Conservation (phyloP, 306 rosid species). For the Herpetospermum pedunculosum region DNA sequence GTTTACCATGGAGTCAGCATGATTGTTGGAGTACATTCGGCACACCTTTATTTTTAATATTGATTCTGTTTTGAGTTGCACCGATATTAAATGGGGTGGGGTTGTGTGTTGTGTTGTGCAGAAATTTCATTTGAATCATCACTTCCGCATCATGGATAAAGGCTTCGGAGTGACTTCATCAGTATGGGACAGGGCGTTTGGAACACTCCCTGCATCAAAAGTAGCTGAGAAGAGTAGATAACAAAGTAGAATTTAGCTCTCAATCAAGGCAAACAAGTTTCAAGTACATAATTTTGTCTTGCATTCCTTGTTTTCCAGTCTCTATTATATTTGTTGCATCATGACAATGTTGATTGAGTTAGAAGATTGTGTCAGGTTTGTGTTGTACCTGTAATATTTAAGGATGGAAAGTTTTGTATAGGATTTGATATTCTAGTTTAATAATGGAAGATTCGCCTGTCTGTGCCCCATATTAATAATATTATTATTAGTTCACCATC, state of each 20-base stretch:
- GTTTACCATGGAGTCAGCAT: neutral
- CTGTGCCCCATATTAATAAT: neutral
- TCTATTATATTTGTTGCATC: neutral
- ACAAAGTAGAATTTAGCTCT: constrained; percentile 17
- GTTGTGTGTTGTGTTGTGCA: constrained; percentile 28
- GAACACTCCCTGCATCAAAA: constrained; percentile 70
- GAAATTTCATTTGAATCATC: constrained; percentile 93
- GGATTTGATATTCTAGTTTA: neutral
- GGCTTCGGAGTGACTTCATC: constrained; percentile 92
- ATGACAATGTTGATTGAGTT: neutral
- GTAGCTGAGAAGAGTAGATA: constrained; percentile 35
- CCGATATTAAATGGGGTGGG: neutral
- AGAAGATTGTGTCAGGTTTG: neutral
- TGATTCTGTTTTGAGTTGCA: neutral
- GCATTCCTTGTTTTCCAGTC: neutral
- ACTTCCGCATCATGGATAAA: constrained; percentile 69
- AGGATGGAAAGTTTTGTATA: neutral
- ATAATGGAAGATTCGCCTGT: neutral
- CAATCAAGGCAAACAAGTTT: constrained; percentile 24
- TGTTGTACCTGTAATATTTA: neutral
- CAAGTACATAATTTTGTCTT: neutral
- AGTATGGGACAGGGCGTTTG: constrained; percentile 78
- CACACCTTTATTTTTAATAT: neutral
- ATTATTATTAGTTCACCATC: neutral
- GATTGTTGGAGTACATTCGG: neutral